phyloP scores from a whole-genome alignment of 805 yeast genomes.

The Myxozyma mucilagina region DNA sequence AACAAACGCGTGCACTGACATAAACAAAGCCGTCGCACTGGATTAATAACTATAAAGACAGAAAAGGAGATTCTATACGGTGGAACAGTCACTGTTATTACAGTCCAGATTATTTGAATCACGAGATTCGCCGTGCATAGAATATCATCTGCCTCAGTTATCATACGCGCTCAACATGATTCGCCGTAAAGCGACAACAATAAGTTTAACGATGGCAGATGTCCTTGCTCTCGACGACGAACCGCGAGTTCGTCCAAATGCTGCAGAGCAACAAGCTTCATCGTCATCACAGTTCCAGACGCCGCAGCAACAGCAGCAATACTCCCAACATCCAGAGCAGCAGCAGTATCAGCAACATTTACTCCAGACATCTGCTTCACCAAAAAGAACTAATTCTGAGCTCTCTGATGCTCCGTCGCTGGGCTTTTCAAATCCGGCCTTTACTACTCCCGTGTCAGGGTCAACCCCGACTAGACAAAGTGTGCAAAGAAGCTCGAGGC shows the following conservation, averaged over 20 bases:
- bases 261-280: not conserved
- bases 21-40: too few species aligned
- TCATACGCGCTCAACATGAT: constrained; percentile 11
- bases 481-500: constrained; percentile 2
- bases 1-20: not conserved
- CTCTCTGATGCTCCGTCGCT: not conserved
- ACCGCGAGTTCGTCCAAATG: not conserved
- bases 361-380: not conserved
- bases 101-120: not conserved
- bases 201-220: constrained; percentile 27
- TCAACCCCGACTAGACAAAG: not conserved
- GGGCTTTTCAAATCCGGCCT: not conserved
- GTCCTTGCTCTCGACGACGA: constrained; percentile 31
- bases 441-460: not conserved
- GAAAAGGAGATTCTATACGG: not conserved
- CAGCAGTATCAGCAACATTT: constrained; percentile 5
- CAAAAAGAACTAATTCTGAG: not conserved
- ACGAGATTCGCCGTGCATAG: not conserved
- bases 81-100: not conserved
- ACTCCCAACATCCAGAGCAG: not conserved
- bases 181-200: constrained; percentile 29
- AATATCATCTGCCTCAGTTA: not conserved
- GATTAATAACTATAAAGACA: not conserved
- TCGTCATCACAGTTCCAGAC: not conserved
- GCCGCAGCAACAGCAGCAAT: not conserved